Base-by-base conservation (phyloP, 2,329 filamentous ascomycete species). In the Sarocladium kiliense region DNA sequence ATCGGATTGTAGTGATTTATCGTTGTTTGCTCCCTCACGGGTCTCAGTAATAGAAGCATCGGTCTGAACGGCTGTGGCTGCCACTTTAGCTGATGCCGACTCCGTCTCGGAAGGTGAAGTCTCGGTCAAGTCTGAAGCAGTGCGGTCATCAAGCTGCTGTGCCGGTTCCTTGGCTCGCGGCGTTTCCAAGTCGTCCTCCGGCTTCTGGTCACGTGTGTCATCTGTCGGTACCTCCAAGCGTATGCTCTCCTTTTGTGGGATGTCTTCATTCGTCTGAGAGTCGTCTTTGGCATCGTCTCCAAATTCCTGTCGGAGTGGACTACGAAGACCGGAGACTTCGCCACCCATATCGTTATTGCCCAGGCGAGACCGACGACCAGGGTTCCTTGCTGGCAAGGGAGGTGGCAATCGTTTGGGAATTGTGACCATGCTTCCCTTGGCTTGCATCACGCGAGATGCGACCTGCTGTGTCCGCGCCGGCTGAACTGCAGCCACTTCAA, bases 371-470 rank as follows among this genome's bases (percentile, higher is more conserved):
- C 71, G 66, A 76, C 89, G 61, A 68, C 85, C 85, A 1, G 90
- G 87, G 65, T 88, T 96, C 49, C 91, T 79, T 2, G 83, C 79
- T 1, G 92, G 92, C 12, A 96, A 79, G 9, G 88, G 85, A 1
- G 92, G 91, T 1, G 90, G 83, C 1, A 86, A 71, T 34, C 91
- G 82, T 72, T 93, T 95, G 12, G 89, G 85, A 57, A 97, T 96
- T 45, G 84, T 91, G 26, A 97, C 89, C 53, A 97, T 76, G 53
- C 87, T 87, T 23, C 91, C 89, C 65, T 89, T 87, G 37, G 84
- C 87, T 27, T 81, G 78, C 56, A 91, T 84, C 55, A 84, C 79
- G 54, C 87, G 83, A 1, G 87, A 84, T 2, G 81, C 79, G 49
- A 84, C 74, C 39, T 83, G 80, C 54, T 84, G 80, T 6, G 79